A percentile compares a stretch with the other conserved stretches of the same genome.
phyloP scores from a whole-genome alignment of 805 yeast genomes.

The Hanseniaspora guilliermondii region DNA sequence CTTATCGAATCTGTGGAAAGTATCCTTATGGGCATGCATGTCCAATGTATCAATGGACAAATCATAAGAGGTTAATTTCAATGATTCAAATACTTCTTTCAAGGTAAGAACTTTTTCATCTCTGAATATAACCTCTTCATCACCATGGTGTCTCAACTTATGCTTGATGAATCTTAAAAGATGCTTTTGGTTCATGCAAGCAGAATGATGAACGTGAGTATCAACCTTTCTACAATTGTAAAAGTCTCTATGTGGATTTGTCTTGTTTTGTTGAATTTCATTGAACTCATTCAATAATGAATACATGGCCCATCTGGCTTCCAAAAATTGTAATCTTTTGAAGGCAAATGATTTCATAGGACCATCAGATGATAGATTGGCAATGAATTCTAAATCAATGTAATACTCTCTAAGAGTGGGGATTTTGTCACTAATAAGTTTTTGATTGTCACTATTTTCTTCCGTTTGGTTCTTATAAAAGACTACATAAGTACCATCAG shows the following conservation, averaged over 20 bases:
- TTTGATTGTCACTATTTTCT: constrained; percentile 20
- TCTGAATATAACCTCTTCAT: constrained; percentile 85
- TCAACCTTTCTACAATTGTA: constrained; percentile 35
- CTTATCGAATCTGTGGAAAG: constrained; percentile 95
- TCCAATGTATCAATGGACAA: constrained; percentile 91
- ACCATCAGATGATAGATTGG: constrained; percentile 77
- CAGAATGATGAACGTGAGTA: constrained; percentile 97
- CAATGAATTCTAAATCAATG: constrained; percentile 62
- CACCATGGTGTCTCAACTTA: constrained; percentile 73
- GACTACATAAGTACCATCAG: constrained; percentile 61
- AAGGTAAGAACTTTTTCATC: constrained; percentile 81
- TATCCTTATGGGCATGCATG: constrained; percentile 98
- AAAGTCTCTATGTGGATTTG: constrained; percentile 82
- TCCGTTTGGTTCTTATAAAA: constrained; percentile 17
- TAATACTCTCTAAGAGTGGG: constrained; percentile 84
- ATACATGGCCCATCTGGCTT: constrained; percentile 93
- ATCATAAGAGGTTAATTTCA: constrained; percentile 86
- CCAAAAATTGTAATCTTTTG: constrained; percentile 81
- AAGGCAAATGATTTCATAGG: constrained; percentile 95
- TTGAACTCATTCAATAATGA: constrained; percentile 79
- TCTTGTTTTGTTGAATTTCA: constrained; percentile 79
- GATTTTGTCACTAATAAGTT: constrained; percentile 37
- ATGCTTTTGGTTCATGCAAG: constrained; percentile 98
- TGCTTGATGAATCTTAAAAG: constrained; percentile 85
- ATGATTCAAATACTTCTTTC: constrained; percentile 80